Base-by-base conservation (phyloP, 345 rosid genomes). In the Rhodomyrtus tomentosa region DNA sequence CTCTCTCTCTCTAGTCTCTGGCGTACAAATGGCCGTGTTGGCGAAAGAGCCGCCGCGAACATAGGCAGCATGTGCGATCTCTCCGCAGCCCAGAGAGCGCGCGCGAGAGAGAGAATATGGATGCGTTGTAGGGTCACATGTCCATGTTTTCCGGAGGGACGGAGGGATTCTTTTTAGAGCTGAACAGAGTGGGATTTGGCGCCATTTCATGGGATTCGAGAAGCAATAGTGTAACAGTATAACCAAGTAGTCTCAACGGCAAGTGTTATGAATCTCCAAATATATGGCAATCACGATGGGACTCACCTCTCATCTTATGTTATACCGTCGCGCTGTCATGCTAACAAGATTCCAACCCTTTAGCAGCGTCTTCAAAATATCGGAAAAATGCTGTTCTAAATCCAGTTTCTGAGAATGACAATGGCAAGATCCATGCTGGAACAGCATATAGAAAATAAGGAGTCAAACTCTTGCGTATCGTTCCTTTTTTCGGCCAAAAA, bases 1-100 rank as follows among this genome's bases (percentile, higher is more conserved):
- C 42, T n/a, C 55, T 12, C 10, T 2, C 36, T 53, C 53, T n/a
- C 56, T 54, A n/a, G 22, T 27, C 24, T 27, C 4, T 50, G 5
- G 5, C 18, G 72, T 38, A 58, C 72, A 15, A 59, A 48, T 79
- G 76, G 84, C 24, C 62, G 85, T 80, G 84, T 86, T 88, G 90
- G 87, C 91, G 82, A 85, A 90, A 91, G 92, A 86, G 86, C 81
- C 93, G 94, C 92, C 94, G 93, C 92, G 82, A 89, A 90, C 89
- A 84, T 82, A 87, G 94, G 94, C 92, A 88, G 84, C 90, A 90
- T 84, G 87, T 90, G 91, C 88, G 90, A 89, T 90, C 92, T 88
- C 87, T 10, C 50, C 3, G 50, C 13, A 48, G 10, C 50, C 50
- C 50, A 10, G 25, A 21, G 56, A 21, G 56, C n/a, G n/a, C n/a